Conservation (phyloP, 139 green algal genomes). For the Bryopsis sp. region DNA sequence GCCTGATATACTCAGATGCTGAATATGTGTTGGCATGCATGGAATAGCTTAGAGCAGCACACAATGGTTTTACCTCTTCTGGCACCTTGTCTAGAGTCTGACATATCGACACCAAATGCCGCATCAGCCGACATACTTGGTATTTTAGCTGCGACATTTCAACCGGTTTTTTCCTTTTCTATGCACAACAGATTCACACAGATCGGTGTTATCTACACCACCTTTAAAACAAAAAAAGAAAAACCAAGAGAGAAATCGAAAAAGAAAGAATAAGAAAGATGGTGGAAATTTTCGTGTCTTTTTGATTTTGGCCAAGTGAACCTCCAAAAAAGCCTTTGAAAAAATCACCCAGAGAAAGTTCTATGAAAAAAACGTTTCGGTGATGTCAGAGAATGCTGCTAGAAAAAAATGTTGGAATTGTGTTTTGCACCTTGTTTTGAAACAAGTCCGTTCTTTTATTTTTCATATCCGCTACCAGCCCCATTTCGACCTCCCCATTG, state of each 20-base stretch:
- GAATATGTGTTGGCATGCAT: no score
- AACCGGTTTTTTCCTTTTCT: neutral
- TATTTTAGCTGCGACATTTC: neutral
- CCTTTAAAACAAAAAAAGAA: no score
- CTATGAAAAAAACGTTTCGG: no score
- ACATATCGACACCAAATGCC: constrained; percentile 64
- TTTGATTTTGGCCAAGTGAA: no score
- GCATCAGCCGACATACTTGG: constrained; percentile 44
- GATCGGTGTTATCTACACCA: neutral
- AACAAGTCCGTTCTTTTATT: neutral
- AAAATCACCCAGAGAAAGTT: no score
- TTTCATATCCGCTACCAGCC: neutral
- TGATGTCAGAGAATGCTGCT: no score
- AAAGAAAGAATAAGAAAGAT: no score
- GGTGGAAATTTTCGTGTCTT: no score
- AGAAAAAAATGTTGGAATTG: no score
- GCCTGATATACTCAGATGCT: no score
- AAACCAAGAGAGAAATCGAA: no score
- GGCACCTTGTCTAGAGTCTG: constrained; percentile 63
- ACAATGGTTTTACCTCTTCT: constrained; percentile 41
- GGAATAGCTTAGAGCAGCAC: neutral
- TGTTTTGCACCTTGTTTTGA: constrained; percentile 19
- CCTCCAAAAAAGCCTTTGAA: no score
- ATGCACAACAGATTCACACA: neutral
- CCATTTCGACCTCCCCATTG: constrained; percentile 35